Base-by-base conservation (phyloP, 1,139 yeast species). In the Saccharomycopsis crataegensis region DNA sequence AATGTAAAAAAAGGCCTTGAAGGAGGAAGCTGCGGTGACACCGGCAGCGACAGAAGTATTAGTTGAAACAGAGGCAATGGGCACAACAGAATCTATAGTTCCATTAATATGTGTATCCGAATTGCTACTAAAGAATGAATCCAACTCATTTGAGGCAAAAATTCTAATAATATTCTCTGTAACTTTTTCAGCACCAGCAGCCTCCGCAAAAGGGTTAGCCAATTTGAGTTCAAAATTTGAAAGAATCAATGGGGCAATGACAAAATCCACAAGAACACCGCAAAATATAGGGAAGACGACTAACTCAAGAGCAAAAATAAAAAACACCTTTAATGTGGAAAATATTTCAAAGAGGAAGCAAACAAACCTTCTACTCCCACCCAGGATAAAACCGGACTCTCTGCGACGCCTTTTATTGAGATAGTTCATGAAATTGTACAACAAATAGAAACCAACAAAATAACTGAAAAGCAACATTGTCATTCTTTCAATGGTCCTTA, bases 211-310 rank as follows among this genome's bases (percentile, higher is more conserved):
- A 7, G 48, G 48, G 28, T 53, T 55, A 22, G 43, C 44, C 7
- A 53, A 12, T 36, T 43, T 43, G 8, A 52, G 33, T 22, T 52
- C 50, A 4, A 50, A 42, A 9, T 59, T 51, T 14, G 55, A 43
- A 5, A 64, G 64, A 5, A 79, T 62, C 8, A 83, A 62, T 1
- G 93, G 89, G 1, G 83, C 76, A 3, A 82, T 59, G 11, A 91
- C 83, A 57, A 86, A 72, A 61, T 87, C 93, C 42, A 91, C 68
- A 61, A 90, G 75, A 62, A 81, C 70, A 0, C 99, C 99, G 64
- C 97, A 90, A 61, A 82, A 82, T 0, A 87, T 75, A 0, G 99
- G 99, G 70, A 93, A 93, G 7, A 85, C 73, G 31, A 87, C 76
- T 50, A 91, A 75, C 65, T 93, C 99, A 57, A 89, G 79, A 6